A percentile compares a stretch with the other conserved stretches of the same genome.
Evolutionary conservation across 257 asterid genomes (phyloP).

Genomic region (Lycium ferocissimum): DNA sequence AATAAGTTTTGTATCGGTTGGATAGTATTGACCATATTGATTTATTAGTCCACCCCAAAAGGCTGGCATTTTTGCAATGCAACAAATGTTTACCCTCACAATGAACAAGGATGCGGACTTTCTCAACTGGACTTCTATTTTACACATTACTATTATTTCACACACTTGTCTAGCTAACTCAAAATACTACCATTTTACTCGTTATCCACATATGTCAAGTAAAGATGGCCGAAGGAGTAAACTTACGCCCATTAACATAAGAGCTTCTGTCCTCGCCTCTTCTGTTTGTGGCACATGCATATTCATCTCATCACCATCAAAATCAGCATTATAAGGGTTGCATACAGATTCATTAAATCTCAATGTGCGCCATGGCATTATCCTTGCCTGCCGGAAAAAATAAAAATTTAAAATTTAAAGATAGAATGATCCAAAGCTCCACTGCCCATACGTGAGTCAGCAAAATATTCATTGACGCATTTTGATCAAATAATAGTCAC

Average conservation of each 20-base stretch:
- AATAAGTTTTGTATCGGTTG: not conserved
- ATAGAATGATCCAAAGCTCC: constrained; percentile 30
- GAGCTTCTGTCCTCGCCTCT: constrained; percentile 98
- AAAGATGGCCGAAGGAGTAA: constrained; percentile 20
- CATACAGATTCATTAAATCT: constrained; percentile 98
- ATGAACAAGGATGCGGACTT: constrained; percentile 6
- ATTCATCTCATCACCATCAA: constrained; percentile 99
- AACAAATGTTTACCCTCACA: constrained; percentile 19
- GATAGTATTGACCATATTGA: constrained; percentile 6
- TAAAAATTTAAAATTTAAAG: constrained; percentile 13
- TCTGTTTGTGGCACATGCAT: constrained; percentile 99
- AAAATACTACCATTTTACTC: constrained; percentile 3
- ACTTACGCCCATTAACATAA: constrained; percentile 91
- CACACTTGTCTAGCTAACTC: constrained; percentile 11
- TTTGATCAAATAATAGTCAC: constrained; percentile 47
- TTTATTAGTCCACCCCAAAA: not conserved
- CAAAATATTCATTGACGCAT: not conserved
- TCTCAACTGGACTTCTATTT: constrained; percentile 12
- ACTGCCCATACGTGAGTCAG: not conserved
- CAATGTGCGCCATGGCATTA: constrained; percentile 99
- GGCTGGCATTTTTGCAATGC: not conserved
- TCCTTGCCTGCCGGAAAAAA: constrained; percentile 74
- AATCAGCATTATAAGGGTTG: constrained; percentile 97
- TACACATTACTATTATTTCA: constrained; percentile 26
- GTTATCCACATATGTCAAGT: constrained; percentile 9